These are phyloP conservation scores for Corymbia calophylla DNA, from an alignment of 441 rosid genomes.

Conservation along the genomic window DNA sequence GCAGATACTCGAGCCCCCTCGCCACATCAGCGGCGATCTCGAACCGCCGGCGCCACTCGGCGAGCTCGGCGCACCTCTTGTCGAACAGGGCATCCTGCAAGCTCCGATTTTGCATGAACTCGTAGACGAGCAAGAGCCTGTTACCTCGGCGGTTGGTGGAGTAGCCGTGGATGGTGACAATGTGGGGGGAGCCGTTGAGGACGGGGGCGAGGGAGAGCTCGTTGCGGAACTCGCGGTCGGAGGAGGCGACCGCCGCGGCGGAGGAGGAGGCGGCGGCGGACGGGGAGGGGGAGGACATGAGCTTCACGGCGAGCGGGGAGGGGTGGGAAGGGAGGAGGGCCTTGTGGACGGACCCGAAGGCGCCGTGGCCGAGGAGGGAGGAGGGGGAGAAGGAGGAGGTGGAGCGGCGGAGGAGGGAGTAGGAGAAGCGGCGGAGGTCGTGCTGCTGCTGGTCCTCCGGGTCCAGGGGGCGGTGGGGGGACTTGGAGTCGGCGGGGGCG, in stretches of 20 bases:
- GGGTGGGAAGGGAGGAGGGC: constrained; percentile 40
- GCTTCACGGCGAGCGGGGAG: constrained; percentile 50
- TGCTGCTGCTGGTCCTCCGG: background rate
- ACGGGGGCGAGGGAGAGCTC: constrained; percentile 59
- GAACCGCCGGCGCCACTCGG: constrained; percentile 53
- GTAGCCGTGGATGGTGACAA: constrained; percentile 72
- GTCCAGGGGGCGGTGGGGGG: background rate
- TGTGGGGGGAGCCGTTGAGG: constrained; percentile 42
- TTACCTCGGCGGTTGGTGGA: constrained; percentile 50
- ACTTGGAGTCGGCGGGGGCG: constrained; percentile 16
- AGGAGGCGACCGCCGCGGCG: constrained; percentile 39
- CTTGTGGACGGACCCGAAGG: constrained; percentile 73
- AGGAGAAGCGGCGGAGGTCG: constrained; percentile 63
- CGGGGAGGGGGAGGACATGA: constrained; percentile 36
- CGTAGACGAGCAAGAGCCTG: constrained; percentile 59
- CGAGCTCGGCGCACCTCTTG: constrained; percentile 58
- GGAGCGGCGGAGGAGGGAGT: constrained; percentile 62
- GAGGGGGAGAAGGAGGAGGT: constrained; percentile 61
- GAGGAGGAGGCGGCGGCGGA: constrained; percentile 24
- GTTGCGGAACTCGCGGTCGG: constrained; percentile 82
- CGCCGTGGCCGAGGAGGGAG: constrained; percentile 76
- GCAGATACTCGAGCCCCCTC: constrained; percentile 63
- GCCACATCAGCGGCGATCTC: constrained; percentile 50
- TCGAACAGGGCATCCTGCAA: constrained; percentile 71
- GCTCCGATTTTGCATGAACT: constrained; percentile 79